Evolutionary conservation across 129 eudicot genomes (phyloP).

Genomic region (Helianthus tuberosus): DNA sequence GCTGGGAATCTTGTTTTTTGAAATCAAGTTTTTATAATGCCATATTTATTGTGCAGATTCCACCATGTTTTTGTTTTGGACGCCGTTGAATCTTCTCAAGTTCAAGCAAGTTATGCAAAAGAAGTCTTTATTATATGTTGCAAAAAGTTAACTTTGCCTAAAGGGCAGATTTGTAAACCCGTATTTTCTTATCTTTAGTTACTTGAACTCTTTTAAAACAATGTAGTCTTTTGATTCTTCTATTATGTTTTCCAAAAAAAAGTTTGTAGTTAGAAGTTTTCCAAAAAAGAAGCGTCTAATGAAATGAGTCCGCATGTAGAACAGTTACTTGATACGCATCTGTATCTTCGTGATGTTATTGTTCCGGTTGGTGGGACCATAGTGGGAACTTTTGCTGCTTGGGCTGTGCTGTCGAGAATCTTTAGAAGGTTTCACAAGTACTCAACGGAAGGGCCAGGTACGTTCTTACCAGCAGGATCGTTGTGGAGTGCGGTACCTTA

Average conservation of each 20-base stretch:
- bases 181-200: conserved; percentile 52
- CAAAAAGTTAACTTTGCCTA: conserved; percentile 59
- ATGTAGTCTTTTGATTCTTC: conserved; percentile 43
- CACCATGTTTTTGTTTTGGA: conserved; percentile 92
- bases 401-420: conserved; percentile 73
- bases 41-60: conserved; percentile 91
- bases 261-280: neutral
- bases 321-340: conserved; percentile 56
- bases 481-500: conserved; percentile 81
- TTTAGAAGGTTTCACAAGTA: conserved; percentile 77
- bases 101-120: conserved; percentile 67
- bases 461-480: conserved; percentile 55
- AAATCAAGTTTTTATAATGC: conserved; percentile 51
- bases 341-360: conserved; percentile 84
- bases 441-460: conserved; percentile 72
- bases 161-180: conserved; percentile 66
- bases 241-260: conserved; percentile 32
- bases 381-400: conserved; percentile 64
- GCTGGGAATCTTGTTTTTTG: conserved; percentile 37
- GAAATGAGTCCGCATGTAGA: too few species aligned
- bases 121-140: conserved; percentile 75
- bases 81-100: conserved; percentile 90
- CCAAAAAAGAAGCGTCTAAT: too few species aligned
- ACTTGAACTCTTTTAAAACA: conserved; percentile 56
- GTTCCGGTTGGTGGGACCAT: conserved; percentile 82